These are phyloP conservation scores for Protomyces gravidus DNA, from an alignment of 1,139 yeast genomes.

Conservation along the genomic window DNA sequence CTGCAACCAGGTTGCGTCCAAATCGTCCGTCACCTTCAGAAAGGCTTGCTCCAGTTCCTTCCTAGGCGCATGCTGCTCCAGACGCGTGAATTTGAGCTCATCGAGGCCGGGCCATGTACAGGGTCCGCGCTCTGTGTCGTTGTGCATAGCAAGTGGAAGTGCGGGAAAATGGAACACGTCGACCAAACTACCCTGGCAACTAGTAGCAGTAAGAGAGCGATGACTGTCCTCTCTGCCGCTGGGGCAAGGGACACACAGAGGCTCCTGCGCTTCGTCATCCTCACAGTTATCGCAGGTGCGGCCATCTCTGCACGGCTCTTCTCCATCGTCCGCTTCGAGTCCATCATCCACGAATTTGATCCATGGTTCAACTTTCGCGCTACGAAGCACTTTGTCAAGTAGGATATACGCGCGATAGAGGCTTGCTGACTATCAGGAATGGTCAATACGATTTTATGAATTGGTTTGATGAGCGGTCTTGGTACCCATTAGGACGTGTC, in stretches of 20 bases:
- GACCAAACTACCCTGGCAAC: too few species aligned
- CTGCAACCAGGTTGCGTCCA: neutral
- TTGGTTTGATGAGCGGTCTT: constrained; percentile 98
- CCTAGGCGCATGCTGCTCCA: neutral
- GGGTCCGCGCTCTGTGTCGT: too few species aligned
- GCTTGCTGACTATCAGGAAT: constrained; percentile 52
- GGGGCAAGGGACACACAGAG: constrained; percentile 4
- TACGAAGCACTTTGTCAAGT: constrained; percentile 60
- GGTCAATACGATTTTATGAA: constrained; percentile 87
- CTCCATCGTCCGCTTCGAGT: constrained; percentile 70
- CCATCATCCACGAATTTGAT: constrained; percentile 87
- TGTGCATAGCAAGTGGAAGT: too few species aligned
- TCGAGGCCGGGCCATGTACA: neutral
- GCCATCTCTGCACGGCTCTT: constrained; percentile 83
- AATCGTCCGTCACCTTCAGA: neutral
- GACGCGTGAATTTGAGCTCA: neutral
- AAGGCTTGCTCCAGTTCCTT: neutral
- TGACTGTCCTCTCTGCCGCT: constrained; percentile 1
- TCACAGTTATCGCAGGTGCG: constrained; percentile 45
- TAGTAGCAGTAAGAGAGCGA: too few species aligned
- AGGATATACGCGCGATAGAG: neutral
- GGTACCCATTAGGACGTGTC: constrained; percentile 99
- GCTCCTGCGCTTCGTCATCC: constrained; percentile 29
- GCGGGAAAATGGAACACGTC: too few species aligned
- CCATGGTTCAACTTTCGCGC: constrained; percentile 69